phyloP scores from a whole-genome alignment of 1,284 basidiomycete species.

The Sphaerobolus stellatus region DNA sequence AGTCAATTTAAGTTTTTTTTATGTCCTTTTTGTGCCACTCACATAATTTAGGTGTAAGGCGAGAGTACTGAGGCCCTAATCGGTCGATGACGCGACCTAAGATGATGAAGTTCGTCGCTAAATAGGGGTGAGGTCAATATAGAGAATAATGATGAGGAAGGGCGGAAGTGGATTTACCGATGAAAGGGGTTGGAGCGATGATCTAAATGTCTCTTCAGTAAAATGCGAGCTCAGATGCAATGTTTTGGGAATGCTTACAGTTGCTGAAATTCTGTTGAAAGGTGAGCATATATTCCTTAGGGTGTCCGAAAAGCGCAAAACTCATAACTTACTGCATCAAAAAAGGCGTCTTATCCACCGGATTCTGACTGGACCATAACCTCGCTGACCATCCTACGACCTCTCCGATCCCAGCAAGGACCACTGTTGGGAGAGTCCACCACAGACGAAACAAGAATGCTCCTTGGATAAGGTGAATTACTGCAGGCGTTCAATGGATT shows the following conservation, averaged over 20 bases:
- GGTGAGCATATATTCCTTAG: conserved; percentile 1
- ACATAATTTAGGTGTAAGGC: conserved; percentile 33
- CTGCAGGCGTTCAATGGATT: no score
- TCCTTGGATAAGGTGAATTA: conserved; percentile 46
- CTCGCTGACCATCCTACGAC: conserved; percentile 47
- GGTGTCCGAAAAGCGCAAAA: not conserved
- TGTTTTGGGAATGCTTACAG: conserved; percentile 16
- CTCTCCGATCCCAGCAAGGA: conserved; percentile 51
- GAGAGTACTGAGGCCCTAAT: conserved; percentile 48
- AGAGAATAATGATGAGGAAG: not conserved
- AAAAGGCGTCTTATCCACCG: conserved; percentile 28
- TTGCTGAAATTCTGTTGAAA: conserved; percentile 39
- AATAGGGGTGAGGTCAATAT: not conserved
- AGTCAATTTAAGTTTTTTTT: not conserved
- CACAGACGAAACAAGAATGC: conserved; percentile 43
- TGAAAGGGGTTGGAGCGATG: conserved; percentile 52
- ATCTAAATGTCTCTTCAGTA: conserved; percentile 30
- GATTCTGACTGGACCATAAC: conserved; percentile 35
- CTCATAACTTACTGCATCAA: conserved; percentile 44
- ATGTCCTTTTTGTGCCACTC: not conserved
- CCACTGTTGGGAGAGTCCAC: conserved; percentile 53
- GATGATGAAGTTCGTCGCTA: conserved; percentile 52
- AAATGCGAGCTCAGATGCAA: no score
- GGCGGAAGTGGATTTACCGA: conserved; percentile 27
- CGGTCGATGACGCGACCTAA: conserved; percentile 45